A percentile compares a stretch with the other conserved stretches of the same genome.
phyloP scores from a whole-genome alignment of 2,329 filamentous ascomycete genomes.

The Pestalotiopsis sp. region DNA sequence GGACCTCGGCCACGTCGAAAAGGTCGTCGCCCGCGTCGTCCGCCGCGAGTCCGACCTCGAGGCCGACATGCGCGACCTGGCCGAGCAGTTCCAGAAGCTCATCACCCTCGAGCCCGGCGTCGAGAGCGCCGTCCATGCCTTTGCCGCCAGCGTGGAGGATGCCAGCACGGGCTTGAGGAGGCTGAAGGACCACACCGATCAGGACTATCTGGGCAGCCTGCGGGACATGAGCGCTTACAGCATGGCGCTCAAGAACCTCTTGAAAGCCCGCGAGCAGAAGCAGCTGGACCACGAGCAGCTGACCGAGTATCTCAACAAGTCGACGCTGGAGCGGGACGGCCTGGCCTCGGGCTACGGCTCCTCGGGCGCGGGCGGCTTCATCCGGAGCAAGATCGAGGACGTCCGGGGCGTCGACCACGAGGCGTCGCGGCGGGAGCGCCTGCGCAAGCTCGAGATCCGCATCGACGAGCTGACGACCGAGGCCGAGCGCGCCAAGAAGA shows the following conservation, averaged over 20 bases:
- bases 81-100: conserved; percentile 92
- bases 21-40: conserved; percentile 89
- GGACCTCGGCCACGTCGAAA: conserved; percentile 89
- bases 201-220: conserved; percentile 90
- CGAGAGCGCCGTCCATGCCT: conserved; percentile 79
- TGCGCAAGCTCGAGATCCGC: conserved; percentile 86
- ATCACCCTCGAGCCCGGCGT: conserved; percentile 87
- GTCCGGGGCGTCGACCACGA: conserved; percentile 97
- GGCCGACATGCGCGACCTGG: conserved; percentile 83
- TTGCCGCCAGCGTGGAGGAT: conserved; percentile 83
- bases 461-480: conserved; percentile 90
- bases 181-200: conserved; percentile 91
- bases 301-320: conserved; percentile 93
- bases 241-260: conserved; percentile 78
- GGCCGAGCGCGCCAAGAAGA: conserved; percentile 84
- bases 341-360: conserved; percentile 63
- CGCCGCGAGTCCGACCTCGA: conserved; percentile 87
- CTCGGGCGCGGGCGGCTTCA: conserved; percentile 76
- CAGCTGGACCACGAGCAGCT: conserved; percentile 96
- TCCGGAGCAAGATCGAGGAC: conserved; percentile 94
- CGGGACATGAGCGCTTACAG: conserved; percentile 97
- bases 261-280: conserved; percentile 95
- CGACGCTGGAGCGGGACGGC: conserved; percentile 80
- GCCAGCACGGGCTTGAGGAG: conserved; percentile 75
- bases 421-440: conserved; percentile 80